Evolutionary conservation across 345 rosid species (phyloP), one percentile per base, ranked within the genome.

Genomic region (Gossypium herbaceum): DNA sequence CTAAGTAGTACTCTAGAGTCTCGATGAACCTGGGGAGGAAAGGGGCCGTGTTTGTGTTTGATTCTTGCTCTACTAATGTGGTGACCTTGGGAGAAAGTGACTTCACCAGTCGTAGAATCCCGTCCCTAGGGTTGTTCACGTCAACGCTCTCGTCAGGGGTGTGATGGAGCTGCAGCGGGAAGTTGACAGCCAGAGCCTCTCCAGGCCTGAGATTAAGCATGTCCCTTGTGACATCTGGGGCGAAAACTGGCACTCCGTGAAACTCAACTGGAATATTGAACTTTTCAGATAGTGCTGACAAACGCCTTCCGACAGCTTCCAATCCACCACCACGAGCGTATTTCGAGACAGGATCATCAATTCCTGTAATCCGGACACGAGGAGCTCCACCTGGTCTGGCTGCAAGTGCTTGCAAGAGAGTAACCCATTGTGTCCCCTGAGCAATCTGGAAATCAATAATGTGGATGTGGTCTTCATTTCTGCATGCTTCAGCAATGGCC

Each of bases 401-500:
- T 12, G 91, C 93, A 24, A 91, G 91, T 2, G 96, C 93, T 73
- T 87, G 89, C 25, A 91, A 84, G 27, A 91, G 88, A 29, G 96
- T 89, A 67, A 91, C 71, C 91, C 91, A 89, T 68, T 91, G 96
- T 8, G 87, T 87, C 43, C 93, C 93, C 73, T 89, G 86, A 69
- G 84, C 83, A 51, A 89, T 91, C 75, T 84, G 89, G 81, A 91
- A 91, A 82, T 91, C 96, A 2, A 91, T 61, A 57, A 91, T 87
- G 76, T 91, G 96, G 60, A 91, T 89, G 29, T 51, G 80, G 29
- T 85, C 84, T 68, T 86, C 91, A 24, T 79, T 78, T 80, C 81
- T 85, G 85, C 93, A 91, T 27, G 93, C 91, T 66, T 89, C 93
- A n/a, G 92, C 92, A 64, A 89, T 91, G 55, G 96, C 91, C 12